Percentiles rank a stretch among this genome's conserved stretches.
Evolutionary conservation across 495 filamentous ascomycete genomes (phyloP).

Genomic region (Xylaria flabelliformis): DNA sequence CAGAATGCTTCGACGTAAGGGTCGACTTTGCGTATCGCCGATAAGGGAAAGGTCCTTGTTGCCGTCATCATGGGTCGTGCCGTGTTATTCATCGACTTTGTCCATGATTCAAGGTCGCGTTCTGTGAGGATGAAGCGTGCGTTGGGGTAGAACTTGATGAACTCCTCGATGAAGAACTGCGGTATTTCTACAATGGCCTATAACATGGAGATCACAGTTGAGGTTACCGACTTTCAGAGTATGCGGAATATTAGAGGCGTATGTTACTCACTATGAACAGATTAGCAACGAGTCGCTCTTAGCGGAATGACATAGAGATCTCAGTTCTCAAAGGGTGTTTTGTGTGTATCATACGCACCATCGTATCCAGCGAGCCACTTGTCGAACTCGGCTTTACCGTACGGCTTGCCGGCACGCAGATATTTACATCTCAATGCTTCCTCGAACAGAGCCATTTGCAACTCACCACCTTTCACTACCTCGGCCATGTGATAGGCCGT

Average conservation of each 20-base stretch:
- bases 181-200: slow-evolving; percentile 46
- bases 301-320: not conserved
- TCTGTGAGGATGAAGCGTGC: slow-evolving; percentile 47
- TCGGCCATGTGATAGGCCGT: slow-evolving; percentile 34
- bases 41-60: slow-evolving; percentile 28
- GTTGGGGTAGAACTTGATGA: slow-evolving; percentile 50
- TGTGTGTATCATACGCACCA: slow-evolving; percentile 29
- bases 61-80: slow-evolving; percentile 17
- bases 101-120: slow-evolving; percentile 47
- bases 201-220: not conserved
- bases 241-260: not conserved
- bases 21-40: slow-evolving; percentile 24
- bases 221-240: not conserved
- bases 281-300: not conserved
- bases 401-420: slow-evolving; percentile 28
- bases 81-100: slow-evolving; percentile 31
- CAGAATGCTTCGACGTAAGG: slow-evolving; percentile 25
- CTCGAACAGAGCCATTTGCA: slow-evolving; percentile 28
- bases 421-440: slow-evolving; percentile 31
- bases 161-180: slow-evolving; percentile 43
- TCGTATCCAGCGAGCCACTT: slow-evolving; percentile 41
- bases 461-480: slow-evolving; percentile 19
- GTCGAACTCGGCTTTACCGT: slow-evolving; percentile 33
- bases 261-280: not conserved
- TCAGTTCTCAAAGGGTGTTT: not conserved